Evolutionary conservation across 805 yeast species (phyloP), one percentile per base, ranked within the genome.

Genomic region (Jamesozyma lodderae): DNA sequence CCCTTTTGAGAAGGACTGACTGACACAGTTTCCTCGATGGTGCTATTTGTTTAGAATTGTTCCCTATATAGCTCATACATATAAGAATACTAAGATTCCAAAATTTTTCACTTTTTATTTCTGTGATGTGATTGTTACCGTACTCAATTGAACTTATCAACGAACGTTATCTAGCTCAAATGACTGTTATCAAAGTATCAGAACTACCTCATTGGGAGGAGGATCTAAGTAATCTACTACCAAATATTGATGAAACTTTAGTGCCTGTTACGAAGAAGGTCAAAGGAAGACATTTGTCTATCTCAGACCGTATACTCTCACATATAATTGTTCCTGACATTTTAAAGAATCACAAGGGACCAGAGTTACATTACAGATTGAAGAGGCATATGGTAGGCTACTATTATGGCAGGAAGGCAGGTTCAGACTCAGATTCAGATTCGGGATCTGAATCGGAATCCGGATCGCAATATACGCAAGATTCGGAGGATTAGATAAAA

Each of bases 111-210:
- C n/a, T n/a, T n/a, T n/a, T n/a, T n/a, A n/a, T n/a, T n/a, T n/a
- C n/a, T n/a, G n/a, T n/a, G n/a, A n/a, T n/a, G n/a, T n/a, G n/a
- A n/a, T n/a, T n/a, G n/a, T n/a, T n/a, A n/a, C n/a, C n/a, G n/a
- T n/a, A n/a, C 10, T 7, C 9, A 22, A 22, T 22, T 22, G 24
- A 8, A 8, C 24, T 22, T 8, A 22, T 22, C 9, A 10, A 22
- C 10, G 7, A 8, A 10, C 24, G 24, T 8, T 10, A 22, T 10
- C 7, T 22, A 7, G 7, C 9, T 22, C 21, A 15, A 28, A 30
- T 36, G 38, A 18, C 31, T 17, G 11, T 20, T 24, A 25, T 36
- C 15, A 36, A 36, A 19, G 5, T 36, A 18, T 36, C 38, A 5
- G 27, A 21, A 2, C 13, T 36, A 19, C 38, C 38, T n/a, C 34